A percentile compares a stretch with the other conserved stretches of the same genome.
These are phyloP conservation scores for Podospora australis DNA, from an alignment of 495 filamentous ascomycete genomes.

Conservation along the genomic window DNA sequence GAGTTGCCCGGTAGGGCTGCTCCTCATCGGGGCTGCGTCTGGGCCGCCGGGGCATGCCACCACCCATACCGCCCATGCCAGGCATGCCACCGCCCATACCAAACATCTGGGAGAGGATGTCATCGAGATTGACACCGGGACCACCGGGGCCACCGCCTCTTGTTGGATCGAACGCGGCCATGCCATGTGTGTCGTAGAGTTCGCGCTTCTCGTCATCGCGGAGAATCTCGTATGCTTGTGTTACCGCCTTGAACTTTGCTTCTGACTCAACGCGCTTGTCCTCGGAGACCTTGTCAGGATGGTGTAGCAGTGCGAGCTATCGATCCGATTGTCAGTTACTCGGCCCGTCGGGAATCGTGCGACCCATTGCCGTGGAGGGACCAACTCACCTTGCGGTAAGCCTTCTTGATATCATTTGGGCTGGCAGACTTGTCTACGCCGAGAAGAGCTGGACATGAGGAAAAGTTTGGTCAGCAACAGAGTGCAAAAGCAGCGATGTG, in stretches of 20 bases:
- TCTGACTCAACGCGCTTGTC: conserved; percentile 77
- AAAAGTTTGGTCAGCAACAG: not conserved
- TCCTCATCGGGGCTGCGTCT: conserved; percentile 75
- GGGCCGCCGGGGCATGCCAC: conserved; percentile 50
- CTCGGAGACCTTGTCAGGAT: conserved; percentile 94
- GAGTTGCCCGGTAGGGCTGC: conserved; percentile 78
- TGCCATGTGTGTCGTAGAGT: conserved; percentile 88
- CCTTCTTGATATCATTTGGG: conserved; percentile 89
- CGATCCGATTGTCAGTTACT: not conserved
- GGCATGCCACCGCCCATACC: conserved; percentile 59
- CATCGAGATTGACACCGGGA: conserved; percentile 74
- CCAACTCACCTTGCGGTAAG: conserved; percentile 78
- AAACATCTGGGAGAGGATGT: conserved; percentile 92
- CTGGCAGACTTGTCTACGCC: conserved; percentile 61
- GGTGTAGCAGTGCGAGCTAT: conserved; percentile 78
- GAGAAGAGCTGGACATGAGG: conserved; percentile 55
- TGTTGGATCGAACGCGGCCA: conserved; percentile 78
- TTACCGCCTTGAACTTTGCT: conserved; percentile 81
- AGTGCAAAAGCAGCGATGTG: not conserved
- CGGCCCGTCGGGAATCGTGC: not conserved
- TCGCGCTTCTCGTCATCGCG: conserved; percentile 90
- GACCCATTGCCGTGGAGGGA: not conserved
- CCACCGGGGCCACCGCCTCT: conserved; percentile 59
- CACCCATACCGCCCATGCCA: conserved; percentile 47
- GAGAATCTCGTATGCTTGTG: conserved; percentile 95